phyloP scores from a whole-genome alignment of 352 stramenopile genomes.

The Thalassiosira ordinaria region DNA sequence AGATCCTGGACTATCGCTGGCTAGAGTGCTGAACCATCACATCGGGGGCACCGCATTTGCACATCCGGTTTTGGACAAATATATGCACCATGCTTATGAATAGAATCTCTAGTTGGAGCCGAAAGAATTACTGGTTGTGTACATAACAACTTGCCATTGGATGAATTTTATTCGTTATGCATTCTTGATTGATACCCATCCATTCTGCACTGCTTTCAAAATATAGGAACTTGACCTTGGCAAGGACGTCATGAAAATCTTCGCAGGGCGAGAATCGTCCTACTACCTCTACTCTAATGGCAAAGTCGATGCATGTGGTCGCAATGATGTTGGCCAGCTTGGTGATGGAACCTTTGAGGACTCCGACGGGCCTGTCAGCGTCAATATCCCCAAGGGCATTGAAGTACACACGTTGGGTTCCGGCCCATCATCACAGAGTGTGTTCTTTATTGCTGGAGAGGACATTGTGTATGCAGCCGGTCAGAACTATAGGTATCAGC shows the following conservation, averaged over 20 bases:
- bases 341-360: slow-evolving; percentile 44
- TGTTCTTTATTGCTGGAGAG: slow-evolving; percentile 44
- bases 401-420: slow-evolving; percentile 24
- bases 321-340: slow-evolving; percentile 57
- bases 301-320: slow-evolving; percentile 28
- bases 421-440: slow-evolving; percentile 31
- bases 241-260: slow-evolving; percentile 22
- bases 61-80: background rate
- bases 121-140: background rate
- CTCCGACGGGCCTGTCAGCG: slow-evolving; percentile 35
- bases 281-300: slow-evolving; percentile 47
- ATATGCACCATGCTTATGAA: background rate
- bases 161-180: background rate
- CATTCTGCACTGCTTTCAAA: background rate
- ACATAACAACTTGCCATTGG: background rate
- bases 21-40: background rate
- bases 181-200: background rate
- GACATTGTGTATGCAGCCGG: slow-evolving; percentile 35
- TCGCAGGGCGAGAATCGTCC: slow-evolving; percentile 37
- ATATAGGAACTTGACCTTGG: slow-evolving; percentile 30
- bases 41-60: background rate
- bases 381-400: slow-evolving; percentile 29
- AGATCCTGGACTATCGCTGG: background rate
- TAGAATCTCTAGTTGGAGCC: background rate
- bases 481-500: slow-evolving; percentile 45